Conservation (phyloP, 2,329 filamentous ascomycete species). For the Coniochaeta hoffmannii region DNA sequence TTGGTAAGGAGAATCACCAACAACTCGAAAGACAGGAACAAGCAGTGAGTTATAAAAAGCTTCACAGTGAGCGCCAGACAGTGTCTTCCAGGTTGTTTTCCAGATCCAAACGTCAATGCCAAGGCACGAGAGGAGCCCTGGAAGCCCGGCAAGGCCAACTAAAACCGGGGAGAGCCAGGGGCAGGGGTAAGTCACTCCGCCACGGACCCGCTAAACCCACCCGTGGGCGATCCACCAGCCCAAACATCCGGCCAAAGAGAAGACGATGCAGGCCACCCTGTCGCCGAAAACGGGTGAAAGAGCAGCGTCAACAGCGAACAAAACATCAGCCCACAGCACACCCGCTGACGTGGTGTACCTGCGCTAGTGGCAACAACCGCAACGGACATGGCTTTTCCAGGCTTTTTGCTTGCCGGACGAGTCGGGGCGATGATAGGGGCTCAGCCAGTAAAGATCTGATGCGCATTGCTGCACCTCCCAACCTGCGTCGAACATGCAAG, state of each 20-base stretch:
- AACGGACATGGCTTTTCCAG: neutral
- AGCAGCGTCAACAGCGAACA: neutral
- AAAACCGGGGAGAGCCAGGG: neutral
- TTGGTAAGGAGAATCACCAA: neutral
- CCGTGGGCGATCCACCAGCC: neutral
- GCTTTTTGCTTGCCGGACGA: neutral
- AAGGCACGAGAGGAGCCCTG: neutral
- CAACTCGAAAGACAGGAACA: neutral
- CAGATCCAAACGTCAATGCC: neutral
- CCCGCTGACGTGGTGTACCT: conserved; percentile 4
- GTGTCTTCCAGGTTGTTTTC: neutral
- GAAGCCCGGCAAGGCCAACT: neutral
- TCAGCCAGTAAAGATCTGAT: neutral
- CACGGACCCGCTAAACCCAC: neutral
- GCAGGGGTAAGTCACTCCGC: neutral
- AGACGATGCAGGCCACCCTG: neutral
- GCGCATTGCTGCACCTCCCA: neutral
- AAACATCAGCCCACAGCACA: neutral
- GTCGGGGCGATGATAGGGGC: neutral
- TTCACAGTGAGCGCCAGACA: neutral
- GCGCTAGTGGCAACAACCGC: conserved; percentile 2
- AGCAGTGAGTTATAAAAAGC: neutral
- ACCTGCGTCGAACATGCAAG: neutral
- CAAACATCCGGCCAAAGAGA: neutral
- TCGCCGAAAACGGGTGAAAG: neutral